Evolutionary conservation across 192 early-diverging fungal species (phyloP), one percentile per base, ranked within the genome.

Genomic region (Entophlyctis luteolus): DNA sequence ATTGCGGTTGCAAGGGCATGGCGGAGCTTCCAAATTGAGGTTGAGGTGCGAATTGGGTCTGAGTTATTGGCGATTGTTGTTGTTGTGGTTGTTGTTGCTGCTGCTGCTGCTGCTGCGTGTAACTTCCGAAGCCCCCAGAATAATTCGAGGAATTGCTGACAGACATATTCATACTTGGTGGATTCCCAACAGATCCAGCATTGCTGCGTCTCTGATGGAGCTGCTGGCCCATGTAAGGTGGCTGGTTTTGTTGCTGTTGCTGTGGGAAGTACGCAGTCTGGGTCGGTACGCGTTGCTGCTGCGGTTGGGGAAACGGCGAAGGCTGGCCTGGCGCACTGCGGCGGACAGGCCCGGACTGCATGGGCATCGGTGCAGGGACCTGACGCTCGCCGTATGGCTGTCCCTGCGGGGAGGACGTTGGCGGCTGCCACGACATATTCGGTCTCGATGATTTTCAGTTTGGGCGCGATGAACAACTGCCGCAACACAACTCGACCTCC

Each of bases 351-450:
- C 45, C 62, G 16, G 2, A 23, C 14, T 34, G 14, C 55, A 57
- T 57, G 34, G 33, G 55, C 52, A 1, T 53, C 28, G 52, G 52
- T 14, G 25, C 27, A 23, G 52, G 28, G 27, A 28, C 27, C 27
- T 18, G 10, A n/a, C 10, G 10, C 39, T 8, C 39, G 39, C 25
- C 28, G 52, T 23, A 53, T 28, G 52, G 52, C 14, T 53, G 18
- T 14, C 14, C 14, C 14, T n/a, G 52, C 2, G 52, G n/a, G n/a
- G n/a, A n/a, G n/a, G n/a, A n/a, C n/a, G n/a, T n/a, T 25, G 52
- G 52, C 2, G 52, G 52, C 1, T 53, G 52, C 52, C 52, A 53
- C 52, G 52, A 53, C 52, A 53, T 53, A 16, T n/a, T 42, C n/a
- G 8, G 8, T 12, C n/a, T 42, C n/a, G 8, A n/a, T 42, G 39